Conservation (phyloP, 2,329 filamentous ascomycete genomes). For the Lecanicillium sp. region DNA sequence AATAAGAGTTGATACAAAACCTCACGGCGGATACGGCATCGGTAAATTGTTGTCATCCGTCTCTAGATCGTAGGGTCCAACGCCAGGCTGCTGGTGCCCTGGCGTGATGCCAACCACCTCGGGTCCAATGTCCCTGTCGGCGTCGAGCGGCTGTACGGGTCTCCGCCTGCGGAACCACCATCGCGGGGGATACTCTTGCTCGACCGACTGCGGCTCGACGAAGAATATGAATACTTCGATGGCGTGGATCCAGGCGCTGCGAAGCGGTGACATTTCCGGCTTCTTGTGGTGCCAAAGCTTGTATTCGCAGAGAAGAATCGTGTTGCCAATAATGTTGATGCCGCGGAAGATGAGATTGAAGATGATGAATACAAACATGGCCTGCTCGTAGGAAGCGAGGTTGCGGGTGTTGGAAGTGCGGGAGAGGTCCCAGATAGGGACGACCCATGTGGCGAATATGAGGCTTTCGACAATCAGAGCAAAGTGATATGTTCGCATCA, state of each 20-base stretch:
- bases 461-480: constrained; percentile 30
- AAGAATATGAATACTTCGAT: constrained; percentile 32
- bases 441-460: constrained; percentile 22
- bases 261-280: constrained; percentile 22
- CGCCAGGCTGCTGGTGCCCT: neutral
- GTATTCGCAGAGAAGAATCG: constrained; percentile 32
- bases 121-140: neutral
- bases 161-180: constrained; percentile 20
- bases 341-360: constrained; percentile 35
- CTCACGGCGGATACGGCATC: neutral
- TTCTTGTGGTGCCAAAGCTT: constrained; percentile 32
- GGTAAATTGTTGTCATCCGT: neutral
- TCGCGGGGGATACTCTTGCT: constrained; percentile 31
- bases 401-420: neutral
- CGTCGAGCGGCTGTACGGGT: neutral
- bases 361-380: constrained; percentile 28
- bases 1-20: neutral
- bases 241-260: constrained; percentile 23
- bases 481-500: constrained; percentile 34
- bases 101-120: neutral
- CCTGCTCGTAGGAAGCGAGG: constrained; percentile 20
- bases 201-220: constrained; percentile 35
- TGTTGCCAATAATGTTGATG: constrained; percentile 34
- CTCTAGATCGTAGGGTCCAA: neutral
- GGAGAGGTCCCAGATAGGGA: constrained; percentile 4